These are phyloP conservation scores for Colletotrichum sp. DNA, from an alignment of 2,329 filamentous ascomycete species.

Conservation along the genomic window DNA sequence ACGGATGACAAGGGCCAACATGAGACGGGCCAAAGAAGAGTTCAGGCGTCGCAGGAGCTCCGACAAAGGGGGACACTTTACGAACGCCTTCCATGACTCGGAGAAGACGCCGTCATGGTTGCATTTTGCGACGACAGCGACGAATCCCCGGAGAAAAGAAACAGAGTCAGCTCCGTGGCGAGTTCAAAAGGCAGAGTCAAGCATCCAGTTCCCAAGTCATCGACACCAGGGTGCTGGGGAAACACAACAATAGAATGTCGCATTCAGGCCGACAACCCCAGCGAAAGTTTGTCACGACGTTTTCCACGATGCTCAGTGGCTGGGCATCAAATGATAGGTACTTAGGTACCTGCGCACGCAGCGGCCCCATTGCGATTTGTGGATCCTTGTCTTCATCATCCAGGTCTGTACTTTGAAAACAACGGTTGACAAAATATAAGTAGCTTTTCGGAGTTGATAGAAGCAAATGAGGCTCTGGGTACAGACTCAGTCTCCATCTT, in stretches of 20 bases:
- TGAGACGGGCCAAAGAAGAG: background rate
- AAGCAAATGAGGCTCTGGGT: background rate
- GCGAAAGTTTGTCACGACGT: background rate
- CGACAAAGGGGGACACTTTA: background rate
- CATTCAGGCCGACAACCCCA: background rate
- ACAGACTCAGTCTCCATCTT: background rate
- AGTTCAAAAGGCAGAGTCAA: background rate
- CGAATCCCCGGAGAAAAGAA: background rate
- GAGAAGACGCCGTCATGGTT: background rate
- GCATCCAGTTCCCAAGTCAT: background rate
- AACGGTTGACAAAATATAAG: background rate
- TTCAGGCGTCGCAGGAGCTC: background rate
- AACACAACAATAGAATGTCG: background rate
- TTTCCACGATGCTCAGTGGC: background rate
- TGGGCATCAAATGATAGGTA: background rate
- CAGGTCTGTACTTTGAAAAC: background rate
- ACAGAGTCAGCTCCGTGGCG: background rate
- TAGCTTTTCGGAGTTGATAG: background rate
- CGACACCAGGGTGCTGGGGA: no score
- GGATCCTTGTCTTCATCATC: background rate
- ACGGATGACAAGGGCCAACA: background rate
- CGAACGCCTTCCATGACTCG: background rate
- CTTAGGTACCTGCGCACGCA: background rate
- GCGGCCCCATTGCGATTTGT: background rate
- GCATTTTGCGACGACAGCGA: background rate